Evolutionary conservation across 2,329 filamentous ascomycete genomes (phyloP), one percentile per base, ranked within the genome.

Genomic region (Fusarium sp.): DNA sequence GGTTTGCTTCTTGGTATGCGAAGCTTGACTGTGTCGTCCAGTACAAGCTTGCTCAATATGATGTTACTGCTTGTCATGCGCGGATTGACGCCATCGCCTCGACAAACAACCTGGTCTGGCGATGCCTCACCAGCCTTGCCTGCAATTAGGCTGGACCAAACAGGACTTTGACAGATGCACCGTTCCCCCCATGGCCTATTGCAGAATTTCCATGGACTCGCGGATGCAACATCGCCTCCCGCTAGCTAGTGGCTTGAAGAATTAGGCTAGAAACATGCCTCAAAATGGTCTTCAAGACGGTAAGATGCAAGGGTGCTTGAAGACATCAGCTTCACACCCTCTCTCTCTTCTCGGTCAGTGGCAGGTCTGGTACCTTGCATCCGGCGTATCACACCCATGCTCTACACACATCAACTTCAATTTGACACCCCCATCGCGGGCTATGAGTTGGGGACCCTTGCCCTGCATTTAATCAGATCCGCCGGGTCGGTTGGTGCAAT

Each of bases 341-440:
- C 60, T 33, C 61, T 67, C 54, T 65, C 59, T 43, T 63, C 60
- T 60, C 62, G 38, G 50, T 60, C 61, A 54, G 71, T 66, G 61
- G 65, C 58, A 69, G 46, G 19, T 59, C 58, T 60, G 59, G 74
- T 78, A 69, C 75, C 74, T 77, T 78, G 69, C 76, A 77, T 73
- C 49, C 56, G 56, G 42, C 33, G 60, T 65, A 74, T 72, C 64
- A 66, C 58, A 69, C 65, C 71, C 71, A 69, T 60, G 67, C 42
- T 38, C n/a, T 52, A 71, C 63, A 62, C 44, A 57, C 28, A 64
- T 47, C 68, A 67, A 57, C 63, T 58, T 67, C 63, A 57, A 40
- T 43, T 56, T 75, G 35, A 67, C 52, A 52, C 65, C 50, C 59
- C 63, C 33, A 47, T 56, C 56, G 35, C 59, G 38, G 38, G 58